Percentiles rank a stretch among this genome's conserved stretches.
phyloP scores from a whole-genome alignment of 2,329 filamentous ascomycete species.

The Aureobasidium leucospermi region DNA sequence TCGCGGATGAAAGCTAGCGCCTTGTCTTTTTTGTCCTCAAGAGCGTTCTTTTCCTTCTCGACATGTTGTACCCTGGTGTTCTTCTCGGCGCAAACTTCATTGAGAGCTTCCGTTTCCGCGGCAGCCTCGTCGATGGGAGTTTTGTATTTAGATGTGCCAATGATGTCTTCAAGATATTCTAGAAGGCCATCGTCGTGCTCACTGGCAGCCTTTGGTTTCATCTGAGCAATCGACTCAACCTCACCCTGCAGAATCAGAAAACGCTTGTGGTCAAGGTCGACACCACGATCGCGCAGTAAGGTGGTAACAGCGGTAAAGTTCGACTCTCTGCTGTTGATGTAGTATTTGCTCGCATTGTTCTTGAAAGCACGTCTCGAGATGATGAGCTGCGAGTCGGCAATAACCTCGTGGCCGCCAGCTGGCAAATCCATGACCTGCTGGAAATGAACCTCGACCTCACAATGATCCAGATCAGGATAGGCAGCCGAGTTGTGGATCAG shows the following conservation, averaged over 20 bases:
- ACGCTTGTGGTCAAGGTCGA: conserved; percentile 95
- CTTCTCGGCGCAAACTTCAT: conserved; percentile 93
- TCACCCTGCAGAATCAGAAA: conserved; percentile 97
- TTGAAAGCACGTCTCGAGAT: conserved; percentile 92
- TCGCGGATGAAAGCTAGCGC: conserved; percentile 82
- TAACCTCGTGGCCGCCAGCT: conserved; percentile 63
- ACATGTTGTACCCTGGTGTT: conserved; percentile 93
- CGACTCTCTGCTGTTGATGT: conserved; percentile 83
- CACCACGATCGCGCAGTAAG: conserved; percentile 75
- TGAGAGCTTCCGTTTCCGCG: conserved; percentile 80
- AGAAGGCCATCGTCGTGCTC: conserved; percentile 95
- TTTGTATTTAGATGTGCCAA: conserved; percentile 98
- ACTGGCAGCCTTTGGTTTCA: conserved; percentile 92
- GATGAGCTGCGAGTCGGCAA: conserved; percentile 77
- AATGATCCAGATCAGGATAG: conserved; percentile 76
- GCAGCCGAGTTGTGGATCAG: conserved; percentile 94
- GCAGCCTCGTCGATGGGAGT: conserved; percentile 91
- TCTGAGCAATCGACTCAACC: conserved; percentile 96
- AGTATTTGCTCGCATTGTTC: conserved; percentile 98
- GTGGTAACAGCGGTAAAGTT: conserved; percentile 90
- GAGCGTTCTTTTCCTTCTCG: conserved; percentile 86
- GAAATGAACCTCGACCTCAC: conserved; percentile 95
- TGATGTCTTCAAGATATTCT: conserved; percentile 97
- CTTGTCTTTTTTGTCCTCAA: conserved; percentile 96
- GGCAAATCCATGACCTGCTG: conserved; percentile 88